Percentiles rank a stretch among this genome's conserved stretches.
Evolutionary conservation across 306 rosid species (phyloP).

Genomic region (Glycyrrhiza uralensis): DNA sequence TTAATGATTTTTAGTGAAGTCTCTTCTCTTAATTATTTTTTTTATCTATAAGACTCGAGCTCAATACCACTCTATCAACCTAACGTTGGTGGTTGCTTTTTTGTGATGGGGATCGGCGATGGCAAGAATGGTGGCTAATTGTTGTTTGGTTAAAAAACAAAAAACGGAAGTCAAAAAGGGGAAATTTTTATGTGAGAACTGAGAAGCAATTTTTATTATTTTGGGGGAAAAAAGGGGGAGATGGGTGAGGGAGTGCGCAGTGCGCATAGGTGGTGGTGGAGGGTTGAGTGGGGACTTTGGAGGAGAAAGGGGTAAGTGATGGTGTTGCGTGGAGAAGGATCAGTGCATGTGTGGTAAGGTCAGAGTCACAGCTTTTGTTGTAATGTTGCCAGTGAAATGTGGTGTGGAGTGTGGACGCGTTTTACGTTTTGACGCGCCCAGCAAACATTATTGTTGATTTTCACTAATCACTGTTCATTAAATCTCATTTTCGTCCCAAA

Average conservation of each 20-base stretch:
- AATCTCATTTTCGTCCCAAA: too few relatives aligned
- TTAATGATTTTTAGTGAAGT: too few relatives aligned
- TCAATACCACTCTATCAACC: too few relatives aligned
- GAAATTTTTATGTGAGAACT: not conserved
- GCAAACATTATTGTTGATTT: not conserved
- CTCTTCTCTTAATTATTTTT: too few relatives aligned
- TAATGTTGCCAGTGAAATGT: not conserved
- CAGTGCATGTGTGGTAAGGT: constrained; percentile 43
- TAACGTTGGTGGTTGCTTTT: too few relatives aligned
- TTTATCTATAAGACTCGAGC: too few relatives aligned
- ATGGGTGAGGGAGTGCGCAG: not conserved
- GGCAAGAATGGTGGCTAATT: not conserved
- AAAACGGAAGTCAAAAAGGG: not conserved
- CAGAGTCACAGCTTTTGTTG: constrained; percentile 36
- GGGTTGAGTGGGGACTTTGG: not conserved
- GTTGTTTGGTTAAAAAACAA: not conserved
- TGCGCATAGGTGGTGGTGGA: not conserved
- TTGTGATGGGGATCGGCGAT: not conserved
- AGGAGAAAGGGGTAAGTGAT: not conserved
- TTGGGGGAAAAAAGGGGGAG: not conserved
- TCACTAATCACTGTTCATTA: not conserved
- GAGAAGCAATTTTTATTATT: not conserved
- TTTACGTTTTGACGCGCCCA: not conserved
- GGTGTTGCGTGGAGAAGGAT: constrained; percentile 14
- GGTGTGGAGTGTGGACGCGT: not conserved